phyloP scores from a whole-genome alignment of 352 stramenopile species.

The Phytophthora pini region DNA sequence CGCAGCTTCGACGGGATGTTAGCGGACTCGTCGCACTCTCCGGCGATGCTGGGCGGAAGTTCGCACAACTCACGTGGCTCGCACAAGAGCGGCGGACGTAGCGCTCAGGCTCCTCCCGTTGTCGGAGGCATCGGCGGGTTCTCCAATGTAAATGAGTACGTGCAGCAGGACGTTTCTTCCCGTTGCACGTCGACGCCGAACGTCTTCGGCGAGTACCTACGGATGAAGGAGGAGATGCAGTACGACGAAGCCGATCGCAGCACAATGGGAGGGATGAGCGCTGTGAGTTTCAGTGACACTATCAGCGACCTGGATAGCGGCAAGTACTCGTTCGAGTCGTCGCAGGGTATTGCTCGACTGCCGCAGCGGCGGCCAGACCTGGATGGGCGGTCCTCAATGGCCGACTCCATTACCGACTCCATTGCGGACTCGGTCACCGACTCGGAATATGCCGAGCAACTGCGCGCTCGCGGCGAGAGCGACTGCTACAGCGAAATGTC shows the following conservation, averaged over 20 bases:
- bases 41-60: conserved; percentile 49
- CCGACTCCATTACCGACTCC: conserved; percentile 62
- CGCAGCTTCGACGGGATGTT: conserved; percentile 69
- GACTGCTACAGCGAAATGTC: conserved; percentile 84
- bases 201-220: conserved; percentile 77
- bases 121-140: conserved; percentile 48
- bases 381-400: conserved; percentile 42
- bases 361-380: conserved; percentile 25
- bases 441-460: conserved; percentile 69
- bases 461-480: conserved; percentile 58
- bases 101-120: conserved; percentile 12
- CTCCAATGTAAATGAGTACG: conserved; percentile 54
- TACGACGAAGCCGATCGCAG: conserved; percentile 49
- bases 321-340: conserved; percentile 67
- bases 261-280: conserved; percentile 38
- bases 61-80: conserved; percentile 34
- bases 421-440: conserved; percentile 69
- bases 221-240: conserved; percentile 83
- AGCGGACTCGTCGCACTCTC: conserved; percentile 48
- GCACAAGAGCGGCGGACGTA: conserved; percentile 35
- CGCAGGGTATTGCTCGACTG: conserved; percentile 35
- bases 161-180: conserved; percentile 57
- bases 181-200: conserved; percentile 63
- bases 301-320: conserved; percentile 70
- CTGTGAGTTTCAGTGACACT: conserved; percentile 49